Base-by-base conservation (phyloP, 768 basidiomycete species). In the Sporobolomyces pararoseus region DNA sequence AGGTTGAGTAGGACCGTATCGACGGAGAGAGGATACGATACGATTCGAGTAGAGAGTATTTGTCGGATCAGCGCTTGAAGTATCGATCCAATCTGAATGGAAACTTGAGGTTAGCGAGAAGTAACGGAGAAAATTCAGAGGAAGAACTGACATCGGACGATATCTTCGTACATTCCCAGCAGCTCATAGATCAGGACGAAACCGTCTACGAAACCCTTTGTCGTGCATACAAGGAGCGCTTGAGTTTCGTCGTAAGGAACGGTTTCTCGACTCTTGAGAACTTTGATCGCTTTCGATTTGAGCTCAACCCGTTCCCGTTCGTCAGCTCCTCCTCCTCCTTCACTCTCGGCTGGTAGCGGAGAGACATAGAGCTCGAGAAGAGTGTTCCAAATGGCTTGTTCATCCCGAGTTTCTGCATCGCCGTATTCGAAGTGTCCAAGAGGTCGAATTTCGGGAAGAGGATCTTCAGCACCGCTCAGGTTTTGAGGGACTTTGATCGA, bases 151-250 rank as follows among this genome's bases (percentile, higher is more conserved):
- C 90, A 96, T 29, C 93, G 85, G 35, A 98, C 78, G 54, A 98
- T 87, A 74, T 96, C 94, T 76, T 97, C 95, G 78, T 91, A 90
- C 95, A 96, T 94, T 10, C 89, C 92, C 81, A 93, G 83, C 70
- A 85, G 86, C 81, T 96, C 96, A 90, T 93, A 98, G 3, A 98
- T 83, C 7, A 90, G 80, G 4, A 98, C 89, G 16, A 95, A 84
- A 1, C 96, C 96, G 0, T 85, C 84, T 0, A 87, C 92, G 75
- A 92, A 96, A 17, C 82, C 83, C 46, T 85, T 84, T 32, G 87
- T 90, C 9, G 93, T 91, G 80, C 95, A 98, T 2, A 99, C 84
- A 46, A 99, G 89, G n/a, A 98, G 82, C 4, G 94, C 96, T 77
- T 97, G 95, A 47, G 86, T 93, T 4, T 86, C 83, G 76, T 99